Base-by-base conservation (phyloP, 495 filamentous ascomycete genomes). In the Peziza echinospora region DNA sequence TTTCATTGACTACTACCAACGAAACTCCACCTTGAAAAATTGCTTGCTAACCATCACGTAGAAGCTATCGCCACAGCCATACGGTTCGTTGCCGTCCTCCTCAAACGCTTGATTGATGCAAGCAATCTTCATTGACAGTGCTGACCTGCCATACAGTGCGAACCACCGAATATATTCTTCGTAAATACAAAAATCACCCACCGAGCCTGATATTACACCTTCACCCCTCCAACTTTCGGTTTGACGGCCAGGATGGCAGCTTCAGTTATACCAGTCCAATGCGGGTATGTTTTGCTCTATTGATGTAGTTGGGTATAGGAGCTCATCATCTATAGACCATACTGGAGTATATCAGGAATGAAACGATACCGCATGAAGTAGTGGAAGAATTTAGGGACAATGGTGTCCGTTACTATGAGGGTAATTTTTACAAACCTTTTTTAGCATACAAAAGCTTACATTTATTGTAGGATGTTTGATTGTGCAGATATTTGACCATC, bases 171-270 rank as follows among this genome's bases (percentile, higher is more conserved):
- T 80, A 92, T 55, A 83, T 97, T 41, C 71, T 97, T 2, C 75
- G 71, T 54, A 93, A 87, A 65, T 91, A 76, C 61, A 64, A 69
- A 4, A 85, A 78, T 53, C 66, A 65, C 8, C 72, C 72, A 10
- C 87, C 91, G 0, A 93, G 84, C 9, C 65, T 96, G 7, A 75
- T 85, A 37, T 63, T 99, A 26, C 85, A 96, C 62, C 65, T 99
- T 1, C 76, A 93, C 57, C 71, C 75, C 3, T 80, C 69, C 4
- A 75, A 93, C 63, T 94, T 92, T 59, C 79, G 83, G 43, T 92
- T 99, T 61, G 89, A 96, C 52, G 75, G 84, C 49, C 86, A 93
- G 64, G 84, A 94, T 61, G 84, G 86, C 50, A 82, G 78, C 58
- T 93, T 93, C 52, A 66, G 71, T 1, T 94, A 94, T 60, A 80